Evolutionary conservation across 2,329 filamentous ascomycete species (phyloP).

Genomic region (Peltaster fructicola): DNA sequence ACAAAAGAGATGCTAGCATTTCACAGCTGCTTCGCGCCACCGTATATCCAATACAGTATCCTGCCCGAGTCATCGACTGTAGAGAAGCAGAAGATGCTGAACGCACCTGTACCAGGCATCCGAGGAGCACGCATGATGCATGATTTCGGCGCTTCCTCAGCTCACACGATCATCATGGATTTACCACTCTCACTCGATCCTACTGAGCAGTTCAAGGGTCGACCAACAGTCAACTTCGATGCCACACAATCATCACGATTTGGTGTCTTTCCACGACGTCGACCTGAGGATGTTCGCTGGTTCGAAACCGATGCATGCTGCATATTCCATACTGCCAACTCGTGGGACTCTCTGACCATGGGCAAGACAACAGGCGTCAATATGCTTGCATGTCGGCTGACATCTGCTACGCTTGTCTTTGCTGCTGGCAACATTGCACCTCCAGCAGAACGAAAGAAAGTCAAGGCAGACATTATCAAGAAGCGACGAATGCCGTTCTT

Average conservation of each 20-base stretch:
- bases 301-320: conserved; percentile 50
- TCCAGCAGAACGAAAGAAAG: conserved; percentile 19
- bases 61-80: conserved; percentile 24
- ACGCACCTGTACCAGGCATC: conserved; percentile 42
- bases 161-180: conserved; percentile 50
- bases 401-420: conserved; percentile 47
- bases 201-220: conserved; percentile 38
- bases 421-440: conserved; percentile 43
- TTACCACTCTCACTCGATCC: conserved; percentile 49
- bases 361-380: conserved; percentile 32
- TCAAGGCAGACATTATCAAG: conserved; percentile 3
- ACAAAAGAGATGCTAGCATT: conserved; percentile 51
- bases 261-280: conserved; percentile 47
- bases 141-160: conserved; percentile 50
- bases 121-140: conserved; percentile 56
- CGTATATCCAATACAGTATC: conserved; percentile 51
- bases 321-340: conserved; percentile 56
- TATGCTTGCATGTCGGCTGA: conserved; percentile 49
- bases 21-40: conserved; percentile 46
- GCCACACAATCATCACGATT: conserved; percentile 40
- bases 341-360: conserved; percentile 38
- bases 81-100: conserved; percentile 24
- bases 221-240: conserved; percentile 43
- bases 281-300: conserved; percentile 42
- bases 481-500: conserved; percentile 29